A percentile compares a stretch with the other conserved stretches of the same genome.
These are phyloP conservation scores for Aspergillus sp. DNA, from an alignment of 2,329 filamentous ascomycete species.

Conservation along the genomic window DNA sequence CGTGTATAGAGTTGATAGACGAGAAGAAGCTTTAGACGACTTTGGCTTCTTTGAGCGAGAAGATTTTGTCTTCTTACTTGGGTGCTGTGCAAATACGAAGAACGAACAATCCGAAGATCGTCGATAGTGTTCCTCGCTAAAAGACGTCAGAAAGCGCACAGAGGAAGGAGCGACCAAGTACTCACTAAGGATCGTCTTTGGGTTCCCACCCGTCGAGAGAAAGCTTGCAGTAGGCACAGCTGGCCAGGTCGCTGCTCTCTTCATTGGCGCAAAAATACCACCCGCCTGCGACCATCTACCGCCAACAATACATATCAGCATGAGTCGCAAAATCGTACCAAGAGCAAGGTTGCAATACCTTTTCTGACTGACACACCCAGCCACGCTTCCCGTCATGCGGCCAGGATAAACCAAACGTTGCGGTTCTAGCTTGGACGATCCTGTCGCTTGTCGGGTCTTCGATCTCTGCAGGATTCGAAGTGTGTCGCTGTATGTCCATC, in stretches of 20 bases:
- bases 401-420: constrained; percentile 79
- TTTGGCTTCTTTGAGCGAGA: constrained; percentile 47
- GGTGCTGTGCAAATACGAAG: constrained; percentile 56
- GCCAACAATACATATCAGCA: constrained; percentile 9
- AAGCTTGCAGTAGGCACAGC: constrained; percentile 82
- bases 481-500: constrained; percentile 48
- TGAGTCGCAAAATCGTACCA: constrained; percentile 4
- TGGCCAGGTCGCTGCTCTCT: constrained; percentile 81
- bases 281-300: constrained; percentile 75
- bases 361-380: constrained; percentile 82
- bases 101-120: constrained; percentile 74
- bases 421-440: constrained; percentile 68
- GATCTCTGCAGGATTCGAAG: constrained; percentile 41
- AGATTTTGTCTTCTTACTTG: constrained; percentile 51
- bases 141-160: constrained; percentile 8
- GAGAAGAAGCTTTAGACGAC: constrained; percentile 62
- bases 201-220: constrained; percentile 93
- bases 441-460: constrained; percentile 65
- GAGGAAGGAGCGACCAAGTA: constrained; percentile 16
- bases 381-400: constrained; percentile 80
- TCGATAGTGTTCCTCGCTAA: constrained; percentile 73
- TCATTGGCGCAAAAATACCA: constrained; percentile 86
- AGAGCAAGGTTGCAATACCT: constrained; percentile 46
- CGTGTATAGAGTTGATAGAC: constrained; percentile 48
- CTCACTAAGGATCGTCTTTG: constrained; percentile 77